Evolutionary conservation across 495 filamentous ascomycete species (phyloP), one percentile per base, ranked within the genome.

Genomic region (Penicillium cosmopolitanum): DNA sequence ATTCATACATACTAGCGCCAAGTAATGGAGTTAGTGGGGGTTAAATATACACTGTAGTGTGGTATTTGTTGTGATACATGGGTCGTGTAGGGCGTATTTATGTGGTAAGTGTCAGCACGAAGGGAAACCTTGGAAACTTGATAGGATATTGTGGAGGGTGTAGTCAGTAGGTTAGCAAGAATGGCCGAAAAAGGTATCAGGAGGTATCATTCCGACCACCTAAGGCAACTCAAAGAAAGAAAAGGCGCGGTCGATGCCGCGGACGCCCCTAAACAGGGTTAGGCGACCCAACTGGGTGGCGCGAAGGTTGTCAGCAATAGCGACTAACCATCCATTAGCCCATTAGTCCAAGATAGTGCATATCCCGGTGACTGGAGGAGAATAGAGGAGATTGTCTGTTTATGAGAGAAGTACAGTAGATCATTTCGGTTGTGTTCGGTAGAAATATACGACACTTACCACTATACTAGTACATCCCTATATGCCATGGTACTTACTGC

Each of bases 271-370:
- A 18, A 43, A 57, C 16, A 54, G 36, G 50, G 54, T 57, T 50
- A 57, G 55, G 60, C 55, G 59, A 43, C 50, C 59, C 59, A 53
- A 35, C 33, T 40, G 50, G 33, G 33, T 52, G 59, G 59, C 59
- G 44, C 38, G 51, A 53, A 53, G 42, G 42, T 44, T 48, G 46
- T 48, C 46, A 47, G 44, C 44, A 23, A 23, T 21, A 23, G n/a
- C 40, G 4, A 44, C 3, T 44, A 16, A 44, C 42, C n/a, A 44
- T 19, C 12, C 12, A 43, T 6, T 23, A 23, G 2, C 4, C 8
- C 42, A 44, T 44, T 44, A 44, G 42, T 44, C 42, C 42, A 19
- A 16, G 42, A 44, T 44, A 44, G 42, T 44, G 42, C 42, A 44
- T 44, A 44, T 44, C 42, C 42, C 42, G 42, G 42, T 44, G 42